Base-by-base conservation (phyloP, 2,329 filamentous ascomycete species). In the Ceratocystis variospora region DNA sequence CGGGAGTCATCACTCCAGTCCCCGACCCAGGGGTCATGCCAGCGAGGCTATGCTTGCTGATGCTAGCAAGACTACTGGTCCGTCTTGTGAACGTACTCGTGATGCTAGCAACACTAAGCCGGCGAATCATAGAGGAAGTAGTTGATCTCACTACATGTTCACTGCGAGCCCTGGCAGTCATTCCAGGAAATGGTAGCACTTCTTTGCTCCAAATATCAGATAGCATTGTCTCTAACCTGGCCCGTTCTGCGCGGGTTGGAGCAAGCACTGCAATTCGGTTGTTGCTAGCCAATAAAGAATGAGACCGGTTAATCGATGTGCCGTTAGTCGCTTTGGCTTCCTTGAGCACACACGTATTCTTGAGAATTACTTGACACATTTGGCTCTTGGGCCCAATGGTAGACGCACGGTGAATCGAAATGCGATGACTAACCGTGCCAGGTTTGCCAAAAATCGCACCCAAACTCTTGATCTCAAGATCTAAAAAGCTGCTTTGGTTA, bases 51-150 rank as follows among this genome's bases (percentile, higher is more conserved):
- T 62, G 44, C 61, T 71, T 74, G 65, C 70, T 68, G 44, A 77
- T 70, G 65, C 74, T 77, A 17, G 76, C 75, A 59, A 80, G 71
- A 69, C 86, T 89, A 48, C 79, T 80, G 0, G 88, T 88, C 67
- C 87, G 84, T 70, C 87, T 88, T 46, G 84, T 83, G 72, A 95
- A 92, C 61, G 87, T 87, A 70, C 83, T 87, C 15, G 88, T 82
- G 69, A 94, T 87, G 73, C 87, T 91, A 62, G 87, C 87, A 72
- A 90, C 87, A 75, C 89, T 96, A 69, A 96, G 81, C 73, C 92
- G 95, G 64, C 91, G 83, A 78, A 96, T 96, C 72, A 96, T 84
- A 0, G 89, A 89, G 45, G 89, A 90, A 12, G 91, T 89, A n/a
- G 88, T 90, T 50, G 83, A 84, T 63, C 88, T 82, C 61, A 94